These are phyloP conservation scores for Nannochloropsis salina DNA, from an alignment of 108 stramenopile species.

Conservation along the genomic window DNA sequence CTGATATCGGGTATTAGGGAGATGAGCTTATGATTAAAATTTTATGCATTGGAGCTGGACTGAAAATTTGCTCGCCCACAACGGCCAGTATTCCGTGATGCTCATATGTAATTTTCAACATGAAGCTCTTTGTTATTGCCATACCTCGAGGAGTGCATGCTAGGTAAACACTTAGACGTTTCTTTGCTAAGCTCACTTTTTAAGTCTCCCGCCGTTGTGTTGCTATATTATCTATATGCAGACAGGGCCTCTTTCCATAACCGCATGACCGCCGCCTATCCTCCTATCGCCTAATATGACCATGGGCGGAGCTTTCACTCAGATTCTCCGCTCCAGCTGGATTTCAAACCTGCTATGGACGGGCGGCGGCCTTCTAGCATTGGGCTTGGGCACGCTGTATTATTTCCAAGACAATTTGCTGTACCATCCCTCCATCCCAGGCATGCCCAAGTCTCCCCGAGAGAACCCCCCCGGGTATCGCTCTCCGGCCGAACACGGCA, in stretches of 20 bases:
- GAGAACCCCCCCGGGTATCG: conserved; percentile 37
- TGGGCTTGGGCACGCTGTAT: conserved; percentile 24
- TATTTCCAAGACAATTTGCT: conserved; percentile 50
- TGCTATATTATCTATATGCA: too few relatives aligned
- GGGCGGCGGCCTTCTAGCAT: not conserved
- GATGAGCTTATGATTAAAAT: conserved; percentile 13
- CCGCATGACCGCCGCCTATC: too few relatives aligned
- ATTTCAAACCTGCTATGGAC: not conserved
- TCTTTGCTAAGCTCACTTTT: too few relatives aligned
- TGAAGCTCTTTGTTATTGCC: not conserved
- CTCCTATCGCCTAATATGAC: not conserved
- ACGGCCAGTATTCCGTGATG: not conserved
- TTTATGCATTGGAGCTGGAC: conserved; percentile 18
- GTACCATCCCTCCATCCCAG: conserved; percentile 47
- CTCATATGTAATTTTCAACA: conserved; percentile 7
- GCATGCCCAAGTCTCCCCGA: conserved; percentile 29
- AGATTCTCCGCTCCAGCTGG: not conserved
- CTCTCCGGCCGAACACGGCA: conserved; percentile 42
- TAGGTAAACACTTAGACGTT: too few relatives aligned
- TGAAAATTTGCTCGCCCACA: not conserved
- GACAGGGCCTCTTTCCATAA: too few relatives aligned
- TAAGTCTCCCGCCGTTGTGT: too few relatives aligned
- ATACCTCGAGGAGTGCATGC: too few relatives aligned
- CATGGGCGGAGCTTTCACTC: not conserved
- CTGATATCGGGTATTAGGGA: not conserved